Evolutionary conservation across 176 grass and related monocot species (phyloP).

Genomic region (barley (Hordeum vulgare)): MorexV3_pseudomolecules_assembly NC_058521.1:182589280-182589779

Average conservation of each 20-base stretch:
- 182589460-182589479: too few relatives aligned
- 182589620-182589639: constrained; percentile 79
- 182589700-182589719: constrained; percentile 79
- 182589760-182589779: not conserved
- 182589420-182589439: too few relatives aligned
- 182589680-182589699: constrained; percentile 66
- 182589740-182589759: not conserved
- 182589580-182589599: constrained; percentile 47
- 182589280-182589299: too few relatives aligned
- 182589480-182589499: too few relatives aligned
- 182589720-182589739: constrained; percentile 65
- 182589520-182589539: not conserved
- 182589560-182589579: constrained; percentile 58
- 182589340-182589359: too few relatives aligned
- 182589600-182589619: constrained; percentile 82
- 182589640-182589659: constrained; percentile 78
- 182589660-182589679: constrained; percentile 84
- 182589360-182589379: too few relatives aligned
- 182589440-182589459: too few relatives aligned
- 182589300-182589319: too few relatives aligned
- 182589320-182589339: too few relatives aligned
- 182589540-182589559: not conserved
- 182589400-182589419: too few relatives aligned
- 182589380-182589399: too few relatives aligned
- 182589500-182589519: too few relatives aligned